These are phyloP conservation scores for Solanum gandarillasii DNA, from an alignment of 257 asterid species.

Conservation along the genomic window DNA sequence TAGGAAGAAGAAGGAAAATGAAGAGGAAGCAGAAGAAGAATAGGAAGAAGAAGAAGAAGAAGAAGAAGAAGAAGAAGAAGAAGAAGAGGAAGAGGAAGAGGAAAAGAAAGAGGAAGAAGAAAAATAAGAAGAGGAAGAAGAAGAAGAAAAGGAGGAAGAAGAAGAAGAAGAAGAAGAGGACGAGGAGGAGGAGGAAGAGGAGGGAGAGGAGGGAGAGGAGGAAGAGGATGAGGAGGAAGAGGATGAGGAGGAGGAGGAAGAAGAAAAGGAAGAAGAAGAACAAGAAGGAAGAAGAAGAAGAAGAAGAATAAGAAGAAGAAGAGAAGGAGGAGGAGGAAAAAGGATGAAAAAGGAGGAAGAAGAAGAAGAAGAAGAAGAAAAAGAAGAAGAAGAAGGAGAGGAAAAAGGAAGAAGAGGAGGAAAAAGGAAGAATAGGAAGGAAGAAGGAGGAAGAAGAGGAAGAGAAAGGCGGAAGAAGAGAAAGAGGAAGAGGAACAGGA, in stretches of 20 bases:
- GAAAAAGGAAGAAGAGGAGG: accelerated
- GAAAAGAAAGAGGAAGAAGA: accelerated
- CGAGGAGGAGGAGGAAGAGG: accelerated
- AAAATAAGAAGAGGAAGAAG: accelerated
- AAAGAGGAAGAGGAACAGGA: accelerated
- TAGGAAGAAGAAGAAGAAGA: accelerated
- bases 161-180: accelerated
- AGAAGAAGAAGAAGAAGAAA: too few species aligned
- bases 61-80: accelerated
- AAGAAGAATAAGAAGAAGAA: accelerated
- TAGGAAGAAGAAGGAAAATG: too few species aligned
- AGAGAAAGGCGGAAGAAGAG: accelerated
- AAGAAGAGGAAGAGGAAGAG: accelerated
- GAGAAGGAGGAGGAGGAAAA: accelerated
- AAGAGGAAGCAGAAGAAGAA: accelerated
- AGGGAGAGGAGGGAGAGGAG: accelerated
- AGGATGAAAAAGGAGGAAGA: accelerated
- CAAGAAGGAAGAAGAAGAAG: accelerated
- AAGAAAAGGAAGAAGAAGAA: too few species aligned
- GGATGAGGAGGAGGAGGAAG: too few species aligned
- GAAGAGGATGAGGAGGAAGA: accelerated
- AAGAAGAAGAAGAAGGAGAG: too few species aligned
- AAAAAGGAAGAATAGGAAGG: accelerated
- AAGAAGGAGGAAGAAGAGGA: accelerated
- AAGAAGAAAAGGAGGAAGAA: accelerated